Conservation (phyloP, 2,329 filamentous ascomycete species). For the Beauveria bassiana region DNA sequence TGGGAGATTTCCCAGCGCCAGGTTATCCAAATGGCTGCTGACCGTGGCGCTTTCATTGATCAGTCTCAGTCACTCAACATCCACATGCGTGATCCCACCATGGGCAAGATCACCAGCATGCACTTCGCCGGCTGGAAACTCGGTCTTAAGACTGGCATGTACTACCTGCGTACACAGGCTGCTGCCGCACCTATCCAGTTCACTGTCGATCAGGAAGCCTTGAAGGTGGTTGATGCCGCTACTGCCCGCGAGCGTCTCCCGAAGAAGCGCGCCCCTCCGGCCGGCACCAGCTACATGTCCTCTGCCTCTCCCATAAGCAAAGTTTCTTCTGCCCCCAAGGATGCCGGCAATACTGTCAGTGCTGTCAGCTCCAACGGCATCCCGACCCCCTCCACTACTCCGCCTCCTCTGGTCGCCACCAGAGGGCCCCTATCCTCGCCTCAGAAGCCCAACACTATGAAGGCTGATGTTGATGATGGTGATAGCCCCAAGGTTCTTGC, state of each 20-base stretch:
- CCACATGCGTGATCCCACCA: constrained; percentile 97
- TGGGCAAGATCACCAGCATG: constrained; percentile 99
- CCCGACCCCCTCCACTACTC: constrained; percentile 61
- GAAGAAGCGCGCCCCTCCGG: constrained; percentile 63
- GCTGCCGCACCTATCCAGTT: constrained; percentile 97
- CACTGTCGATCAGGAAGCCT: constrained; percentile 93
- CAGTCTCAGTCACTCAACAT: constrained; percentile 99
- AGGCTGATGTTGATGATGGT: constrained; percentile 68
- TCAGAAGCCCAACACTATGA: constrained; percentile 59
- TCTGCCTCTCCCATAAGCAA: constrained; percentile 57
- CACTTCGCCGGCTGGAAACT: constrained; percentile 99
- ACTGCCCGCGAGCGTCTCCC: constrained; percentile 55
- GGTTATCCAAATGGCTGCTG: constrained; percentile 95
- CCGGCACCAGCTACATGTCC: constrained; percentile 46
- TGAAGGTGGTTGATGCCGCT: constrained; percentile 79
- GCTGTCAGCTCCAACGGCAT: constrained; percentile 48
- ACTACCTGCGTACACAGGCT: constrained; percentile 97
- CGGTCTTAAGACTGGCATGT: constrained; percentile 99
- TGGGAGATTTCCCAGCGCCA: constrained; percentile 98
- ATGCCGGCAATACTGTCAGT: constrained; percentile 26
- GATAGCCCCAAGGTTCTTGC: constrained; percentile 73
- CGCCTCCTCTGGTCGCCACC: constrained; percentile 42
- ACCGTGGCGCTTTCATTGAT: constrained; percentile 97
- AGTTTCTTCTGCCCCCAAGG: constrained; percentile 48
- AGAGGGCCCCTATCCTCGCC: constrained; percentile 45